These are phyloP conservation scores for Penicillium psychrosexuale DNA, from an alignment of 2,329 filamentous ascomycete species.

Conservation along the genomic window DNA sequence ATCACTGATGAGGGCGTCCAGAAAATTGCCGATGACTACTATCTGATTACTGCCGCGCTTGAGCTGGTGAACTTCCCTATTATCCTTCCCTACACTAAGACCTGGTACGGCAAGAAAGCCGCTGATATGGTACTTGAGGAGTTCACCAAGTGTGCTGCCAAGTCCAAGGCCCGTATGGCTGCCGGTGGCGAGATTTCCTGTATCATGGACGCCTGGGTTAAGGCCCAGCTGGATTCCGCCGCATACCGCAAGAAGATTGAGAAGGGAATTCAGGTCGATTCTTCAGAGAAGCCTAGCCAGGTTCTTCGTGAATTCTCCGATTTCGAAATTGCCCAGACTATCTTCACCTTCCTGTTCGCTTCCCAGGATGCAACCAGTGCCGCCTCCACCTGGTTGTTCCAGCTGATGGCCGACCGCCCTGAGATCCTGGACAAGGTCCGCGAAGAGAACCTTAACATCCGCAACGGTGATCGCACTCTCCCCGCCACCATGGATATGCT, in stretches of 20 bases:
- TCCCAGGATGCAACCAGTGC: constrained; percentile 96
- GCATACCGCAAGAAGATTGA: constrained; percentile 75
- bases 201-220: constrained; percentile 94
- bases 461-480: constrained; percentile 70
- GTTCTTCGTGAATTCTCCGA: constrained; percentile 84
- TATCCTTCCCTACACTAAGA: constrained; percentile 91
- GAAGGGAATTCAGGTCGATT: constrained; percentile 65
- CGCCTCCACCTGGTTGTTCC: constrained; percentile 91
- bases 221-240: constrained; percentile 81
- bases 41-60: constrained; percentile 89
- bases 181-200: constrained; percentile 82
- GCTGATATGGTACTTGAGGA: constrained; percentile 87
- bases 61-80: constrained; percentile 98
- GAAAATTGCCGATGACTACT: constrained; percentile 95
- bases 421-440: constrained; percentile 86
- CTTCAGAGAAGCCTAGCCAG: constrained; percentile 74
- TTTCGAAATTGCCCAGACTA: constrained; percentile 84
- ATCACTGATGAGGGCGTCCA: constrained; percentile 86
- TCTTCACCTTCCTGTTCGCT: constrained; percentile 96
- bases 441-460: constrained; percentile 78
- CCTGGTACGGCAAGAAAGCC: constrained; percentile 96
- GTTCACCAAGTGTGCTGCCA: constrained; percentile 86
- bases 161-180: constrained; percentile 88
- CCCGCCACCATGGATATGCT: constrained; percentile 78
- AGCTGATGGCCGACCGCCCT: constrained; percentile 89